Conservation (phyloP, 768 basidiomycete species). For the Leccinum longicurvipes region DNA sequence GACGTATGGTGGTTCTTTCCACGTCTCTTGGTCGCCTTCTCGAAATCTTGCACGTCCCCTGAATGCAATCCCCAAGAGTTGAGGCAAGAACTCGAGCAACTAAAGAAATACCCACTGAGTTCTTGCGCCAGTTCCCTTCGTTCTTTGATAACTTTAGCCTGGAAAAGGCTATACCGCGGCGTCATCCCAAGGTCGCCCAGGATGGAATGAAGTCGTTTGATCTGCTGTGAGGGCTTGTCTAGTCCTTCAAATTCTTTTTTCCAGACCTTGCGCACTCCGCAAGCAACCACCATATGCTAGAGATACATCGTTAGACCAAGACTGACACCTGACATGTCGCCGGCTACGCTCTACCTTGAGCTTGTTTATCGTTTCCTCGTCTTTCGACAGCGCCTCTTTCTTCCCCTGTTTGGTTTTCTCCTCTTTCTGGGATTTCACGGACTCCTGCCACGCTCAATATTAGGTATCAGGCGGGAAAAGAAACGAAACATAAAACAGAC, state of each 20-base stretch:
- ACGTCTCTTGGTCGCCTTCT: conserved; percentile 40
- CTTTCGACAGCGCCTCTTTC: conserved; percentile 43
- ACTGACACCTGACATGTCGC: neutral
- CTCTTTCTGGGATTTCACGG: conserved; percentile 21
- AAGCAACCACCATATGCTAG: conserved; percentile 66
- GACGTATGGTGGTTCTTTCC: conserved; percentile 15
- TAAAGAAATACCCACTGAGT: conserved; percentile 49
- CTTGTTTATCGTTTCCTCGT: conserved; percentile 71
- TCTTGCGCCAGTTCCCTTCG: conserved; percentile 76
- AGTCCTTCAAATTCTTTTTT: conserved; percentile 64
- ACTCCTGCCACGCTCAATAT: conserved; percentile 12
- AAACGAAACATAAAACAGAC: conserved; percentile 13
- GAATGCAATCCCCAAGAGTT: neutral
- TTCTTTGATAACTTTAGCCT: conserved; percentile 72
- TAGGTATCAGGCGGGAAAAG: neutral
- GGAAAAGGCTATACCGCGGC: conserved; percentile 68
- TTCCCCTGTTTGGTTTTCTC: conserved; percentile 31
- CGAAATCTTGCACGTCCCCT: conserved; percentile 80
- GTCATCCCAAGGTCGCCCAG: conserved; percentile 77
- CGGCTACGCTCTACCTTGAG: conserved; percentile 61
- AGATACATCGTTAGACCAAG: neutral
- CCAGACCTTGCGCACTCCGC: conserved; percentile 78
- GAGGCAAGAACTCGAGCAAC: neutral
- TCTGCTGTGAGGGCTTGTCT: conserved; percentile 57
- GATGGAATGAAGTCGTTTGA: conserved; percentile 59